phyloP scores from a whole-genome alignment of 2,329 filamentous ascomycete genomes.

The Pseudogymnoascus sp. region DNA sequence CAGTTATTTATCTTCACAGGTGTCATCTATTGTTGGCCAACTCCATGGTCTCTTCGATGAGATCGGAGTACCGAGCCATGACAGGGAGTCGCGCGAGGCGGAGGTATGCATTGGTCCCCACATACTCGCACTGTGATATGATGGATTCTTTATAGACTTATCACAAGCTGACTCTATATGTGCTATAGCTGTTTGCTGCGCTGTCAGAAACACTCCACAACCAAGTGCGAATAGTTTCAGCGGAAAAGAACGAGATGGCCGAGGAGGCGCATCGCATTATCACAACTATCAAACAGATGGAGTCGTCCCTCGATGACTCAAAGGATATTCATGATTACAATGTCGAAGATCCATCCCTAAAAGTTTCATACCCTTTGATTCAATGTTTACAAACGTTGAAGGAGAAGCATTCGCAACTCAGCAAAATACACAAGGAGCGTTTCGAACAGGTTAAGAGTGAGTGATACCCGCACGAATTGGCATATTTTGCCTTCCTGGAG shows the following conservation, averaged over 20 bases:
- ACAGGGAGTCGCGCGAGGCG: constrained; percentile 80
- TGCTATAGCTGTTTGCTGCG: constrained; percentile 70
- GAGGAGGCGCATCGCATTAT: constrained; percentile 83
- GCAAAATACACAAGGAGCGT: constrained; percentile 77
- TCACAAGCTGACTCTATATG: not conserved
- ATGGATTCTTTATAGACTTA: constrained; percentile 17
- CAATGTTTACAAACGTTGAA: constrained; percentile 72
- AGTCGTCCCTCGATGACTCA: constrained; percentile 74
- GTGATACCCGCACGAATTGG: constrained; percentile 27
- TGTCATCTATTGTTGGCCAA: constrained; percentile 87
- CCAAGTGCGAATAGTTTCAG: constrained; percentile 75
- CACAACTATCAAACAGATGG: constrained; percentile 85
- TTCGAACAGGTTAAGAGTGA: constrained; percentile 92
- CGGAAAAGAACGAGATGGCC: constrained; percentile 84
- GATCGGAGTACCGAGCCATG: constrained; percentile 89
- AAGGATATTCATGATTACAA: constrained; percentile 57
- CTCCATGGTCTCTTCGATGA: constrained; percentile 94
- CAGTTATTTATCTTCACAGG: constrained; percentile 86
- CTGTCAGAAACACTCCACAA: constrained; percentile 87
- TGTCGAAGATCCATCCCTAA: constrained; percentile 57
- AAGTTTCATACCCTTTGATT: constrained; percentile 74
- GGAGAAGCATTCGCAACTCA: constrained; percentile 76
- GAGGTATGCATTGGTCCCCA: constrained; percentile 50
- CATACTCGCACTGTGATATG: constrained; percentile 9
- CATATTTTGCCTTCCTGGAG: constrained; percentile 14